Evolutionary conservation across 495 filamentous ascomycete species (phyloP).

Genomic region (Penicillium verhagenii): DNA sequence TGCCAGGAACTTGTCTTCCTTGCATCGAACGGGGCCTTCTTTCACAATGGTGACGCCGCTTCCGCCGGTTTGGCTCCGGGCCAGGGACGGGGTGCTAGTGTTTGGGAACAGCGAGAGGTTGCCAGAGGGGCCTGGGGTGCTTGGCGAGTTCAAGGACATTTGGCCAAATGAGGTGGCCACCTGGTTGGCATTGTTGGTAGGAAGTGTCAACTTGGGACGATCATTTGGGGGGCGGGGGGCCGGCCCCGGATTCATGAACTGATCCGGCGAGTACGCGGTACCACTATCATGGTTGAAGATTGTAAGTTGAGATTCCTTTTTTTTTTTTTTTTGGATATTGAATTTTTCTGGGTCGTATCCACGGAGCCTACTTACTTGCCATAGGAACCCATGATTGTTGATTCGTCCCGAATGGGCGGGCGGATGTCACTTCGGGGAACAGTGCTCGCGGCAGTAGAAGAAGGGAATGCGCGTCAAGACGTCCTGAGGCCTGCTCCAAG

Average conservation of each 20-base stretch:
- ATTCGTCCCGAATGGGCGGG: not conserved
- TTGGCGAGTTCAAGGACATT: slow-evolving; percentile 68
- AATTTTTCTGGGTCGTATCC: not conserved
- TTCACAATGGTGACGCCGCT: slow-evolving; percentile 74
- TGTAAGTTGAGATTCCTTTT: not conserved
- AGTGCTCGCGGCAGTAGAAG: slow-evolving; percentile 4
- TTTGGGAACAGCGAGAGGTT: slow-evolving; percentile 55
- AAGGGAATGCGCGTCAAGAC: slow-evolving; percentile 26
- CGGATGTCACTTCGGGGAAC: slow-evolving; percentile 6
- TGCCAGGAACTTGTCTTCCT: slow-evolving; percentile 83
- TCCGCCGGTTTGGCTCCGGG: slow-evolving; percentile 57
- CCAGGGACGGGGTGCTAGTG: slow-evolving; percentile 66
- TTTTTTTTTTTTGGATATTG: not conserved
- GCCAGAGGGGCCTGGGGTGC: slow-evolving; percentile 45
- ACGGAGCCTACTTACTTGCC: slow-evolving; percentile 38
- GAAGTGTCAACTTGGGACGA: slow-evolving; percentile 72
- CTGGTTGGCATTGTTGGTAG: slow-evolving; percentile 57
- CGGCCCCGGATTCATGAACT: slow-evolving; percentile 96
- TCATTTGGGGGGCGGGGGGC: slow-evolving; percentile 87
- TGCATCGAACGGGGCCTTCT: slow-evolving; percentile 80
- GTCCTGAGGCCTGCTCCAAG: slow-evolving; percentile 26
- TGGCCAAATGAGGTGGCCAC: slow-evolving; percentile 78
- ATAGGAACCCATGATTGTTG: slow-evolving; percentile 31
- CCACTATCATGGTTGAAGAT: not conserved
- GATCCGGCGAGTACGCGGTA: slow-evolving; percentile 63